Evolutionary conservation across 2,329 filamentous ascomycete species (phyloP).

Genomic region (Verticillium zaregamsianum): DNA sequence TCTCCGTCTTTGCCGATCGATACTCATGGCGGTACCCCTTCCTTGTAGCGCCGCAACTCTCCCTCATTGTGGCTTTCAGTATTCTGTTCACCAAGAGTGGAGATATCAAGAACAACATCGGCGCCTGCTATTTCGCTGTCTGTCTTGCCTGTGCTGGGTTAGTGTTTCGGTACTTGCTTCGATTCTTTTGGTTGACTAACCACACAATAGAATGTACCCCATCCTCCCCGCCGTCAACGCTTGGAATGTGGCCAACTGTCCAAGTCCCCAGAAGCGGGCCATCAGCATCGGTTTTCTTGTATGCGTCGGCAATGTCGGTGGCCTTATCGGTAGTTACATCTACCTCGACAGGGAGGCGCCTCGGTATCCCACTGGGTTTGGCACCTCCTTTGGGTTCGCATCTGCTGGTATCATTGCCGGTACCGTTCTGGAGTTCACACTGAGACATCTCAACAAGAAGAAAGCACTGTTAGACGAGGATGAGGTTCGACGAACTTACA

Average conservation of each 20-base stretch:
- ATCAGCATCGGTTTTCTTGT: constrained; percentile 34
- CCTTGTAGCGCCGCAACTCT: constrained; percentile 27
- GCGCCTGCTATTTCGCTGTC: constrained; percentile 37
- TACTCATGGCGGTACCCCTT: constrained; percentile 34
- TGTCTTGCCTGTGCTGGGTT: constrained; percentile 32
- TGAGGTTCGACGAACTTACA: constrained; percentile 15
- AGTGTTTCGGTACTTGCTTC: background rate
- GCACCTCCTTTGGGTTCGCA: constrained; percentile 25
- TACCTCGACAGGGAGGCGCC: constrained; percentile 29
- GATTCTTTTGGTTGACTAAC: background rate
- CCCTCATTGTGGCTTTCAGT: constrained; percentile 27
- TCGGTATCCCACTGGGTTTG: constrained; percentile 28
- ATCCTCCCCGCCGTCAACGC: constrained; percentile 59
- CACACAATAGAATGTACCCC: constrained; percentile 55
- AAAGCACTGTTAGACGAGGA: constrained; percentile 19
- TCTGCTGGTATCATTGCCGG: constrained; percentile 21
- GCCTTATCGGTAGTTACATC: constrained; percentile 34
- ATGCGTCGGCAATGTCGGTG: constrained; percentile 32
- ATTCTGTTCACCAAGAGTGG: constrained; percentile 31
- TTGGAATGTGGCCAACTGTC: constrained; percentile 67
- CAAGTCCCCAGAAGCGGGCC: constrained; percentile 25
- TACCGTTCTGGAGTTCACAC: constrained; percentile 22
- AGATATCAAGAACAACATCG: constrained; percentile 33
- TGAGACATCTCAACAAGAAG: constrained; percentile 19
- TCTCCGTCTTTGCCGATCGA: constrained; percentile 30